Evolutionary conservation across 495 filamentous ascomycete species (phyloP), one percentile per base, ranked within the genome.

Genomic region (Aspergillus funiculosus): DNA sequence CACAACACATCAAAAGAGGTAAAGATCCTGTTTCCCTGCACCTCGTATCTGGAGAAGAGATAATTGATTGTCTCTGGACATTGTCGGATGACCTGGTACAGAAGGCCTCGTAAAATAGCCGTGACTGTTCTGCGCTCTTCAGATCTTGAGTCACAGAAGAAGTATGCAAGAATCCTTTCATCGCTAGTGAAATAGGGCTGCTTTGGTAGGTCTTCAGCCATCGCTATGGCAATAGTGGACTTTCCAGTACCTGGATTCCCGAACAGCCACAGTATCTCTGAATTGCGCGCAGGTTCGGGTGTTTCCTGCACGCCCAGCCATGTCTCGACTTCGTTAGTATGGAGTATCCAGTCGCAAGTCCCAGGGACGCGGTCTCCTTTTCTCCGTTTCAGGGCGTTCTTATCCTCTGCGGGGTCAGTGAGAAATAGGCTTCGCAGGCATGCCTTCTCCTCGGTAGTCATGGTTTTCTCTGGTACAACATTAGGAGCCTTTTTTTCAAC

Each of bases 1-100:
- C 60, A 63, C n/a, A 63, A 42, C 17, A 44, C 46, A 39, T 63
- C 60, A 53, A 63, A 63, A 14, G 56, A 61, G 6, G 47, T 32
- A 25, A 61, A 59, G 11, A 63, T 28, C 2, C 18, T 32, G n/a
- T 56, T 46, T 44, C 45, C 32, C 19, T 56, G 53, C 10, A 45
- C 52, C 5, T 41, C 3, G 37, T 53, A 67, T 32, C 31, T 54
- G n/a, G 47, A 27, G 17, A 62, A 27, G 8, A 67, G n/a, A 19
- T 45, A 38, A 9, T 57, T 28, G 13, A 63, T 37, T 3, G 57
- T 37, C 15, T 31, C 14, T 21, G 46, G 53, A 8, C 41, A 10
- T 29, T 52, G 17, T 10, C 54, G 27, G 22, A 62, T 44, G 5
- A 65, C 34, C 30, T 65, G 58, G 20, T 52, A 63, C 3, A 64